Percentiles rank a stretch among this genome's conserved stretches.
phyloP scores from a whole-genome alignment of 2,329 filamentous ascomycete genomes.

The Fusarium chaquense region DNA sequence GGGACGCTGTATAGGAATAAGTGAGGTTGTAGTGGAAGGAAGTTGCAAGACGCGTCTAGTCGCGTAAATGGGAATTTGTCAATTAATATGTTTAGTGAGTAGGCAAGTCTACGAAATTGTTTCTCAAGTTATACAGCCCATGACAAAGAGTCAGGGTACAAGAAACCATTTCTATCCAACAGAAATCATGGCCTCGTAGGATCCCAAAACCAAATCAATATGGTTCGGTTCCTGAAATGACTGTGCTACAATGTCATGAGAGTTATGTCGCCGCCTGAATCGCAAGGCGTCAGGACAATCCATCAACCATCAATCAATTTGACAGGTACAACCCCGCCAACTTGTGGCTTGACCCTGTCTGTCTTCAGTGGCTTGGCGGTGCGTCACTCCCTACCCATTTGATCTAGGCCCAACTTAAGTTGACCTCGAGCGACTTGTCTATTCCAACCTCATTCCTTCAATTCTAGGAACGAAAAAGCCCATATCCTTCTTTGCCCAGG shows the following conservation, averaged over 20 bases:
- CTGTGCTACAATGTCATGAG: conserved; percentile 3
- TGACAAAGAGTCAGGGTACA: background rate
- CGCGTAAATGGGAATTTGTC: conserved; percentile 19
- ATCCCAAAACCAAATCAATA: background rate
- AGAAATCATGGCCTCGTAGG: too few relatives aligned
- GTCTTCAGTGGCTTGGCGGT: conserved; percentile 33
- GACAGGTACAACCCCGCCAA: conserved; percentile 29
- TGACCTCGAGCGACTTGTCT: conserved; percentile 13
- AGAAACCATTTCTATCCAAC: background rate
- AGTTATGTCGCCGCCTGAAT: conserved; percentile 23
- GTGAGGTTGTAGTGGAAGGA: conserved; percentile 1
- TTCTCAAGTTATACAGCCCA: background rate
- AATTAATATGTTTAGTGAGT: conserved; percentile 10
- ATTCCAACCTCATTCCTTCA: conserved; percentile 9
- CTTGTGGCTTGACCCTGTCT: conserved; percentile 25
- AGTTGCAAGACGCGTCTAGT: conserved; percentile 35
- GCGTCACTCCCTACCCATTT: conserved; percentile 35
- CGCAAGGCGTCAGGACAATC: conserved; percentile 31
- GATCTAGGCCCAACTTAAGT: conserved; percentile 24
- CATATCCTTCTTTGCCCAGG: background rate
- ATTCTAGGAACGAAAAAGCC: background rate
- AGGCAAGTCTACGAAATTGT: background rate
- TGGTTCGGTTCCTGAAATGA: background rate
- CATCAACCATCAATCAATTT: conserved; percentile 11
- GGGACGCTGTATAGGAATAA: conserved; percentile 10